Base-by-base conservation (phyloP, 176 grass and related monocot species). In the Oryza punctata region DNA sequence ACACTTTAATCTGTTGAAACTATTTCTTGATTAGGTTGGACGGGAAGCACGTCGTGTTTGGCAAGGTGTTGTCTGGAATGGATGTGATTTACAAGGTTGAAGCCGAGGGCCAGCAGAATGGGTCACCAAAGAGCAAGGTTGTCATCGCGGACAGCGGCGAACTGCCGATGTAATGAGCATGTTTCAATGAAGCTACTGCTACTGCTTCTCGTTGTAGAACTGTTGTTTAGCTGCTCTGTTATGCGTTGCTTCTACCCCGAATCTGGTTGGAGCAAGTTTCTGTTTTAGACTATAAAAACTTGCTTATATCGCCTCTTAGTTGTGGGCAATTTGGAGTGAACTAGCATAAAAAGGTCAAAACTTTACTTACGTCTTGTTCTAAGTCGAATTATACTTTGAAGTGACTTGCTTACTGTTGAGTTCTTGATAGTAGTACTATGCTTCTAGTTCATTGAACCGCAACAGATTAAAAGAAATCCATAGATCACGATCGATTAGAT, bases 1-100 rank as follows among this genome's bases (percentile, higher is more conserved):
- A 0, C 18, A 4, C 1, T 66, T 13, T 72, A 0, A 72, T 37
- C 18, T 52, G 23, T 30, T 75, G 0, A 73, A 25, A 19, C 29
- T 44, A 3, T 49, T 33, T 59, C 0, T 40, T 64, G 78, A 69
- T 24, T 33, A 99, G 97, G 97, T 78, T 99, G 91, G 97, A 99
- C 28, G 97, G 97, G 7, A 99, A 94, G 40, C 97, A 99, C 46
- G 97, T 99, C 10, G 97, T 99, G 54, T 99, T 99, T 32, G 97
- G 97, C 63, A 96, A 99, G 87, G 97, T 99, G 59, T 18, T 99
- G 5, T 99, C 97, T 18, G 97, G 97, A 49, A 99, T 99, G 97
- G 97, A 99, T 85, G 93, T 99, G 79, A 33, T 99, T 24, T 99
- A 99, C 90, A 99, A 99, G 86, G 64, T 99, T 3, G 97, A 99